Evolutionary conservation across 2,329 filamentous ascomycete genomes (phyloP), one percentile per base, ranked within the genome.

Genomic region (Apiospora sp.): DNA sequence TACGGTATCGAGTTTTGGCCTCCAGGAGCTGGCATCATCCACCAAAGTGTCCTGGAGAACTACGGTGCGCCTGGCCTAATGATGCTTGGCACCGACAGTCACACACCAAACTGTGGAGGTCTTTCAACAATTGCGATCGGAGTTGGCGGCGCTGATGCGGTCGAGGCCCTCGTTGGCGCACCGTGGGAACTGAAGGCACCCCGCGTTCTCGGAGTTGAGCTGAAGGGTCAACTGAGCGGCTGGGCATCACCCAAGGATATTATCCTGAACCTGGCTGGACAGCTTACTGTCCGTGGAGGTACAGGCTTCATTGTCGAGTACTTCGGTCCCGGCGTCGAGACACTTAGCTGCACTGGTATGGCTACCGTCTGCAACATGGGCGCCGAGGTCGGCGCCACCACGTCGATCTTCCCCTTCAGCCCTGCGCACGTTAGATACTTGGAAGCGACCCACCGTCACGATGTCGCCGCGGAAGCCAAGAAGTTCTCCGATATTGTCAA

Each of bases 111-210:
- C 81, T 96, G 94, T n/a, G 96, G 96, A 78, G 96, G 96, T 73
- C 87, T 98, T 71, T 95, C 93, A 77, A 95, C 94, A 4, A 94
- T 98, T 79, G 96, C 96, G 12, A 98, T 99, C 81, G 96, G 96
- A 82, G 96, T 99, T 46, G 96, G 96, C 80, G 96, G 96, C 80
- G 96, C 96, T 34, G 96, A 99, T 84, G 96, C 96, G 34, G 96
- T 99, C 2, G 96, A 99, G 84, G 96, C 96, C 10, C 90, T 99
- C 54, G 96, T 98, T 2, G 95, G 97, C 80, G 95, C 95, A 12
- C 96, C 96, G 0, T 99, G 96, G 96, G 96, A 99, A 84, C 86
- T 99, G 73, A 98, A 97, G 87, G 96, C 96, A 6, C 96, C 96
- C 22, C 95, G 94, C 83, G 88, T 99, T 69, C 85, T 98, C 16